A percentile compares a stretch with the other conserved stretches of the same genome.
Evolutionary conservation across 176 grass and related monocot species (phyloP).

Genomic region (Zoysia pacifica): DNA sequence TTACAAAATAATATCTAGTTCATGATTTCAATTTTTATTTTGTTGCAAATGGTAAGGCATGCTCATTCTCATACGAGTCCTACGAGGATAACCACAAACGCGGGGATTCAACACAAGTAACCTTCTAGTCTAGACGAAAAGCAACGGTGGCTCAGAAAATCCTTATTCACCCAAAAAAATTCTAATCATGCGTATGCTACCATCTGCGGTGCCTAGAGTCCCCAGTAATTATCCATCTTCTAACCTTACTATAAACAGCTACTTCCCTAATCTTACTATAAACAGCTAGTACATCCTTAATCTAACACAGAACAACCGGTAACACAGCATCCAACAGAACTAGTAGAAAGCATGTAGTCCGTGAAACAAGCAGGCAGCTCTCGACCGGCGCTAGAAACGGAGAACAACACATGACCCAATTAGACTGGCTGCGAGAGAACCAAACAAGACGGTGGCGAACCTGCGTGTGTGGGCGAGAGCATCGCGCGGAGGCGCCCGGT

Average conservation of each 20-base stretch:
- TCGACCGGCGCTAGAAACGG: neutral
- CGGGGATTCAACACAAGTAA: no score
- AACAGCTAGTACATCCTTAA: neutral
- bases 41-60: no score
- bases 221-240: neutral
- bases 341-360: neutral
- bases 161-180: no score
- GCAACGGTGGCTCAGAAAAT: no score
- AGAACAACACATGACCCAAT: neutral
- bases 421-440: neutral
- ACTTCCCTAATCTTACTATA: neutral
- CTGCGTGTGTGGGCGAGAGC: slow-evolving; percentile 22
- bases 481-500: slow-evolving; percentile 5
- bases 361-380: neutral
- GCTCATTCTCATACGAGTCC: no score
- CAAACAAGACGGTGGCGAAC: neutral
- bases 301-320: neutral
- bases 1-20: no score
- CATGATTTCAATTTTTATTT: no score
- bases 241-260: neutral
- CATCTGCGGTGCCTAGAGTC: neutral
- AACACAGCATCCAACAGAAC: neutral
- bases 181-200: neutral
- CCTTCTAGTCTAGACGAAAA: no score
- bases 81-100: no score